Conservation (phyloP, 495 filamentous ascomycete species). For the Trichodelitschia bisporula region DNA sequence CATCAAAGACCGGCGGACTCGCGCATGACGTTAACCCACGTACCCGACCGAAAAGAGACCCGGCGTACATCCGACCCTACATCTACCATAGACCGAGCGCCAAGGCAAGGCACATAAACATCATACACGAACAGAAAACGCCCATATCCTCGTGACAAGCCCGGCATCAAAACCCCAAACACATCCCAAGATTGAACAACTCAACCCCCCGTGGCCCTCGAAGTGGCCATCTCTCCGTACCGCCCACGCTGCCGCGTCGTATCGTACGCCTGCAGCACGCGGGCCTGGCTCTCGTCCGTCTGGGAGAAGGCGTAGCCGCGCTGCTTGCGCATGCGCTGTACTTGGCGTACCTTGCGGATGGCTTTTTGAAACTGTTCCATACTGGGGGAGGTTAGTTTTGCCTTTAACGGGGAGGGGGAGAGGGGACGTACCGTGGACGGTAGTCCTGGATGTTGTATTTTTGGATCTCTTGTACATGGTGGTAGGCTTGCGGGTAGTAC, state of each 20-base stretch:
- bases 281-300: conserved; percentile 82
- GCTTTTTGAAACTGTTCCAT: conserved; percentile 99
- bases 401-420: not conserved
- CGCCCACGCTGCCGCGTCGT: conserved; percentile 76
- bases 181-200: too few relatives aligned
- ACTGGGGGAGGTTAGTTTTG: conserved; percentile 17
- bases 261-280: conserved; percentile 90
- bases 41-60: too few relatives aligned
- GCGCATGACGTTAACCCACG: too few relatives aligned
- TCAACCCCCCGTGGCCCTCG: conserved; percentile 17
- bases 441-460: conserved; percentile 99
- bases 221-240: conserved; percentile 91
- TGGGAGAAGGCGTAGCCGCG: conserved; percentile 96
- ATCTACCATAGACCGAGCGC: too few relatives aligned
- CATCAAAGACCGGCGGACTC: too few relatives aligned
- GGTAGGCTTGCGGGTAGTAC: conserved; percentile 88
- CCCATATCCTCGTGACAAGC: too few relatives aligned
- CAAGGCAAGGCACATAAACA: too few relatives aligned
- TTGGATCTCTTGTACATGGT: conserved; percentile 98
- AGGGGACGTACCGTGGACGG: conserved; percentile 40
- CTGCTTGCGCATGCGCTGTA: conserved; percentile 98
- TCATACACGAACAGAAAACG: too few relatives aligned
- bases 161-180: too few relatives aligned
- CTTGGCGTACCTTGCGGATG: conserved; percentile 92
- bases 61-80: too few relatives aligned